phyloP scores from a whole-genome alignment of 345 rosid species.

The Ailanthus altissimus region DNA sequence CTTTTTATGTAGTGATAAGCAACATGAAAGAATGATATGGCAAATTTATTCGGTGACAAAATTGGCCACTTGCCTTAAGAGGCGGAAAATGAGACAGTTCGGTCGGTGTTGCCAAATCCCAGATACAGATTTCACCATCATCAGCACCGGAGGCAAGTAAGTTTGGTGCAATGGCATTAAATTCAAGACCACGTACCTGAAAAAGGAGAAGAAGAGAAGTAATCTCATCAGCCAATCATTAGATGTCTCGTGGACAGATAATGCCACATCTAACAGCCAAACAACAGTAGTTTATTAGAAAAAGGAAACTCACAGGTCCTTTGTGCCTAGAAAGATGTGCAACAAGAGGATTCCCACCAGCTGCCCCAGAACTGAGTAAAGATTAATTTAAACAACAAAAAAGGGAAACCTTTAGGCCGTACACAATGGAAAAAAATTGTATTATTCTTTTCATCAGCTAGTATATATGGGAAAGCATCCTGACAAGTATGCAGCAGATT shows the following conservation, averaged over 20 bases:
- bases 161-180: slow-evolving; percentile 72
- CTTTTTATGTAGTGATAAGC: not conserved
- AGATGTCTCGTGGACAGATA: slow-evolving; percentile 1
- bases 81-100: slow-evolving; percentile 86
- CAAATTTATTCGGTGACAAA: slow-evolving; percentile 4
- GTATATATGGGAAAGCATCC: slow-evolving; percentile 2
- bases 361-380: slow-evolving; percentile 56
- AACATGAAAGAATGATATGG: not conserved
- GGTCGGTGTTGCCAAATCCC: slow-evolving; percentile 86
- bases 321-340: slow-evolving; percentile 80
- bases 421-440: not conserved
- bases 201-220: not conserved
- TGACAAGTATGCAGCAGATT: not conserved
- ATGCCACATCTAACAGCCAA: not conserved
- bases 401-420: not conserved
- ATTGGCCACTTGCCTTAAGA: slow-evolving; percentile 56
- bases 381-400: not conserved
- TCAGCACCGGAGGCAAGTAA: slow-evolving; percentile 98
- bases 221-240: slow-evolving; percentile 13
- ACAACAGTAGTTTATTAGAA: not conserved
- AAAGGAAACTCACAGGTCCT: slow-evolving; percentile 82
- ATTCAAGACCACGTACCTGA: slow-evolving; percentile 99
- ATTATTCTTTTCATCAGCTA: not conserved
- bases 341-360: slow-evolving; percentile 55
- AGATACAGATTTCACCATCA: slow-evolving; percentile 94